Conservation (phyloP, 345 rosid genomes). For the Mangifera indica region DNA sequence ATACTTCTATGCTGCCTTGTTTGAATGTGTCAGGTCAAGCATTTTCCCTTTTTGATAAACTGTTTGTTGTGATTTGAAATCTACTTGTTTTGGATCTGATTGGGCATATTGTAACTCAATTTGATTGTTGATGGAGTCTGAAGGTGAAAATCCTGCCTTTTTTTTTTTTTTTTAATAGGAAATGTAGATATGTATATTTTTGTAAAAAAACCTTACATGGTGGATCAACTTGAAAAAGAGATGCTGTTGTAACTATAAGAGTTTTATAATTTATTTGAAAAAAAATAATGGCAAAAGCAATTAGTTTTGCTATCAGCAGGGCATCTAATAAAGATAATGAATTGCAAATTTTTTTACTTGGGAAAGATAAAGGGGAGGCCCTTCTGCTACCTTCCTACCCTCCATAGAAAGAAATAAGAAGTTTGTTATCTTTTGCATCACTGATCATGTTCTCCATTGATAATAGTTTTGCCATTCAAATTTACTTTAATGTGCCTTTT, state of each 20-base stretch:
- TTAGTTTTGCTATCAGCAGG: too few relatives aligned
- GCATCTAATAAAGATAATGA: not conserved
- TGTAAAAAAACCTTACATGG: too few relatives aligned
- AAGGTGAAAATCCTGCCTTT: not conserved
- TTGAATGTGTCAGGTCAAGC: not conserved
- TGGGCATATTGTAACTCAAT: not conserved
- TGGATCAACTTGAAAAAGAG: too few relatives aligned
- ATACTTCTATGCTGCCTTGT: not conserved
- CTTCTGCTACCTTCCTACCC: not conserved
- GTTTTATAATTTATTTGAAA: too few relatives aligned
- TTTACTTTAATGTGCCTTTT: not conserved
- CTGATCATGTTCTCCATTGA: not conserved
- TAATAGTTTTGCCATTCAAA: not conserved
- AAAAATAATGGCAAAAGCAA: too few relatives aligned
- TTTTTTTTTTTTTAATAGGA: not conserved
- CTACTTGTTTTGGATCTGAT: not conserved
- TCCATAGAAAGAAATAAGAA: too few relatives aligned
- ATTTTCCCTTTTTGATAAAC: not conserved
- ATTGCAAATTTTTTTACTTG: not conserved
- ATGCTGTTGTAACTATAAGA: too few relatives aligned
- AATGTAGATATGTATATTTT: too few relatives aligned
- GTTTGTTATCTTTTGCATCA: not conserved
- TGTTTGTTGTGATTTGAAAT: not conserved
- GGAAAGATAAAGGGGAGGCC: not conserved
- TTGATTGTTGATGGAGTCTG: not conserved